These are phyloP conservation scores for Talaromyces trachyspermus DNA, from an alignment of 495 filamentous ascomycete genomes.

Conservation along the genomic window DNA sequence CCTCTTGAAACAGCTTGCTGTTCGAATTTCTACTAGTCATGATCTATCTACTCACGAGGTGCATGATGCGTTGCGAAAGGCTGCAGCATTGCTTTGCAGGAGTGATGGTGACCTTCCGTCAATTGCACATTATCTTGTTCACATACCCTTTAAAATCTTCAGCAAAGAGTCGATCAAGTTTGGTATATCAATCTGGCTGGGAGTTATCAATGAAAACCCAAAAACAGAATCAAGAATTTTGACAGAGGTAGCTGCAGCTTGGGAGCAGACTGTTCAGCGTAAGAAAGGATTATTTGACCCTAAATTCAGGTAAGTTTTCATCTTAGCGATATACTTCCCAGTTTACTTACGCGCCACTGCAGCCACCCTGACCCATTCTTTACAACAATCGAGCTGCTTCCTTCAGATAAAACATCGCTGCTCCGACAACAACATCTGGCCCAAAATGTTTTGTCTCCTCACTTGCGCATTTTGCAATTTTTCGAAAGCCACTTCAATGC, in stretches of 20 bases:
- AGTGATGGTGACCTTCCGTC: conserved; percentile 62
- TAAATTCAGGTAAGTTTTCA: conserved; percentile 49
- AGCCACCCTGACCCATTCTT: conserved; percentile 86
- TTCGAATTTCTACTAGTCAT: conserved; percentile 55
- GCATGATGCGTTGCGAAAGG: conserved; percentile 69
- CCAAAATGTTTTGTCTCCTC: conserved; percentile 74
- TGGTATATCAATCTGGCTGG: conserved; percentile 91
- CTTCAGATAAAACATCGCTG: conserved; percentile 73
- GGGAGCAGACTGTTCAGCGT: conserved; percentile 73
- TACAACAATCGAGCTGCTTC: conserved; percentile 83
- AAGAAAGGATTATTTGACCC: conserved; percentile 74
- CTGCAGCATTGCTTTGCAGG: conserved; percentile 77
- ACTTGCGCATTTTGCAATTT: conserved; percentile 79
- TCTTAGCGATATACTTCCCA: too few relatives aligned
- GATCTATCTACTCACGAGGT: conserved; percentile 66
- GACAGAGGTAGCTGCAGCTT: conserved; percentile 74
- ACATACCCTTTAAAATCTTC: conserved; percentile 85
- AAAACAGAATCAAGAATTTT: conserved; percentile 75
- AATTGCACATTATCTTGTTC: conserved; percentile 77
- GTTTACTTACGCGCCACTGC: conserved; percentile 11
- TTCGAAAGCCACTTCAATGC: conserved; percentile 92
- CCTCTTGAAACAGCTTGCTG: conserved; percentile 50
- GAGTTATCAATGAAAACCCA: conserved; percentile 94
- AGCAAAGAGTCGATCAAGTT: conserved; percentile 92
- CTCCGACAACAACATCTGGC: conserved; percentile 66